These are phyloP conservation scores for Hanseniaspora valbyensis DNA, from an alignment of 805 yeast species.

Conservation along the genomic window DNA sequence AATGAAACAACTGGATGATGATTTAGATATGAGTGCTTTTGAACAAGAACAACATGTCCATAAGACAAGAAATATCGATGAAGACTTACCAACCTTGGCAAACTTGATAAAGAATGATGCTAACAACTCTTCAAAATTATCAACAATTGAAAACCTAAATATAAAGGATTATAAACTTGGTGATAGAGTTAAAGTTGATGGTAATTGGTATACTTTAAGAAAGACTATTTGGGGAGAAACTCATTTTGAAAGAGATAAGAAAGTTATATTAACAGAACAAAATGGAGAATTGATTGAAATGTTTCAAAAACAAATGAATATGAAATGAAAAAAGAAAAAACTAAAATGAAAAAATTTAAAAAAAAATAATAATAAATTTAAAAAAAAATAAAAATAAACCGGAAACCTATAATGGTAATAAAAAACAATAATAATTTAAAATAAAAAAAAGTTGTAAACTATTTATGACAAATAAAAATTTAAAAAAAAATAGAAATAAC, in stretches of 20 bases:
- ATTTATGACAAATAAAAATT: no score
- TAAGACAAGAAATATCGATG: not conserved
- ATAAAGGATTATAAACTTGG: slow-evolving; percentile 7
- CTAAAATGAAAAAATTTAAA: no score
- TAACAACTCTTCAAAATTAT: not conserved
- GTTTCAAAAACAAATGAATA: slow-evolving; percentile 12
- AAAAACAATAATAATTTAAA: no score
- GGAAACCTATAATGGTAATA: no score
- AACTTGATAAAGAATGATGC: not conserved
- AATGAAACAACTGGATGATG: slow-evolving; percentile 8
- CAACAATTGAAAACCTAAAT: not conserved
- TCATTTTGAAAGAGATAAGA: slow-evolving; percentile 11
- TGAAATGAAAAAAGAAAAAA: not conserved
- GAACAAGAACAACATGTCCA: slow-evolving; percentile 3
- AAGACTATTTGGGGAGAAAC: slow-evolving; percentile 12
- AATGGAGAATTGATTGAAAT: slow-evolving; percentile 2
- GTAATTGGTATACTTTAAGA: slow-evolving; percentile 3
- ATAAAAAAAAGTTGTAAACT: no score
- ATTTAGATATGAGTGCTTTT: slow-evolving; percentile 1
- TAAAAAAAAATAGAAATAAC: not conserved
- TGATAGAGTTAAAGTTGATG: slow-evolving; percentile 8
- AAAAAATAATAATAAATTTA: no score
- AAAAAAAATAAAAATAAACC: not conserved
- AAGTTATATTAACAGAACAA: slow-evolving; percentile 1
- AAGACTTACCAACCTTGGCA: not conserved